Evolutionary conservation across 2,329 filamentous ascomycete species (phyloP), one percentile per base, ranked within the genome.

Genomic region (Monosporascus sp.): DNA sequence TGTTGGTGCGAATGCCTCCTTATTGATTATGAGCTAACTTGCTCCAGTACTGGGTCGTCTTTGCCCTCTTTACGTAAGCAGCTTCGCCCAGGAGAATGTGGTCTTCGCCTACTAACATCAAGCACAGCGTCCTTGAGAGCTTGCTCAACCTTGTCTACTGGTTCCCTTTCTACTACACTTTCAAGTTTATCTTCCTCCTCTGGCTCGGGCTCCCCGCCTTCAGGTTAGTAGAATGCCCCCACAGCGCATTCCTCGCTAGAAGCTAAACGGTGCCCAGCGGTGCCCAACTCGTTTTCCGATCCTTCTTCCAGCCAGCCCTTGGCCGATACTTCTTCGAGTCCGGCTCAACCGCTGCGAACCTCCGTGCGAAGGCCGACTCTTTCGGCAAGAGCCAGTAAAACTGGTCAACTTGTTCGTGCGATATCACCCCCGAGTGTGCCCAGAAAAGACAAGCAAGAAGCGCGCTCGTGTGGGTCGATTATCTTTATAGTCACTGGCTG

Each of bases 161-260:
- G 89, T 90, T 95, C 80, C 88, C 94, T 70, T 99, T 99, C 80
- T 99, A 99, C 88, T 99, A 90, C 77, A 93, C 92, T 71, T 97
- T 99, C 88, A 99, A 99, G 84, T 97, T 99, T 71, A 79, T 95
- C 70, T 88, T 97, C 72, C 82, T 97, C 66, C 86, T 99, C 72
- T 99, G 94, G 94, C 91, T 99, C 78, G 86, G 93, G 65, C 90
- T 99, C 68, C 94, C 94, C 72, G 83, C 89, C 74, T 97, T 95
- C 80, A 80, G 81, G 93, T 97, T 86, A 71, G 87, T 78, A 52
- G 18, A 44, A n/a, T 39, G 53, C 51, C 48, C 36, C 53, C 18
- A 24, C 15, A 15, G 42, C 42, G 24, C 42, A 46, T 46, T n/a
- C 14, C 22, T 15, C 25, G 24, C 24, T 7, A 22, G 11, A 27